These are phyloP conservation scores for Trametes sanguinea DNA, from an alignment of 768 basidiomycete species.

Conservation along the genomic window DNA sequence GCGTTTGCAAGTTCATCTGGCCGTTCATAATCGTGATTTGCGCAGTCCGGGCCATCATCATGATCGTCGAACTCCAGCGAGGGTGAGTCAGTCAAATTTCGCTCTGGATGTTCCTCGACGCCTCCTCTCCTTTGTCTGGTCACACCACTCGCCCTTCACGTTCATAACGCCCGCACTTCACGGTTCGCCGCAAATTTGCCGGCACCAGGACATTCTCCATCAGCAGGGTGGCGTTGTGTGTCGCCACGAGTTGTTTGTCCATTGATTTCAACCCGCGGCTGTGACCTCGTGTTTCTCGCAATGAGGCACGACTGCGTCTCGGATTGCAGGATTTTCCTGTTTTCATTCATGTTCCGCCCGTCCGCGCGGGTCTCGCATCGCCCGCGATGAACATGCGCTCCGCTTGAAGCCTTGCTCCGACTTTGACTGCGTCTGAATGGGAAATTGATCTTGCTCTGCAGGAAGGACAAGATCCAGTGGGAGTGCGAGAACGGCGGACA, in stretches of 20 bases:
- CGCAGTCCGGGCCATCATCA: slow-evolving; percentile 65
- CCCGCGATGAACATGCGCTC: slow-evolving; percentile 8
- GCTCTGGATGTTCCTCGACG: slow-evolving; percentile 1
- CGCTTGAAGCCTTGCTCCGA: slow-evolving; percentile 4
- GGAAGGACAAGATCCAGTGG: slow-evolving; percentile 70
- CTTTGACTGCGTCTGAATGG: not conserved
- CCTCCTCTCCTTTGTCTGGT: slow-evolving; percentile 13
- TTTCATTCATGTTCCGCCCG: slow-evolving; percentile 8
- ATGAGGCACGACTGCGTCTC: slow-evolving; percentile 9
- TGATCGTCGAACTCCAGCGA: slow-evolving; percentile 73
- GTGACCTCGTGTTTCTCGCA: slow-evolving; percentile 21
- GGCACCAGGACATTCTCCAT: slow-evolving; percentile 15
- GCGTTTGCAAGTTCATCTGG: slow-evolving; percentile 67
- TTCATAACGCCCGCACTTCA: slow-evolving; percentile 12
- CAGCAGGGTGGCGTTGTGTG: slow-evolving; percentile 16
- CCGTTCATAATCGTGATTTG: slow-evolving; percentile 68
- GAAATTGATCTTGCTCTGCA: slow-evolving; percentile 31
- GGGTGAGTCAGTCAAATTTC: slow-evolving; percentile 48
- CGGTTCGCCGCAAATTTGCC: slow-evolving; percentile 2
- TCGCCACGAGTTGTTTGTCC: slow-evolving; percentile 16
- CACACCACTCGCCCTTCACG: slow-evolving; percentile 16
- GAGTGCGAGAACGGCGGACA: slow-evolving; percentile 74
- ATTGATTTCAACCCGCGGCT: slow-evolving; percentile 17
- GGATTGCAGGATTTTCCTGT: slow-evolving; percentile 3
- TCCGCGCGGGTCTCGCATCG: slow-evolving; percentile 8